phyloP scores from a whole-genome alignment of 306 rosid species.

The Lablab purpureus region DNA sequence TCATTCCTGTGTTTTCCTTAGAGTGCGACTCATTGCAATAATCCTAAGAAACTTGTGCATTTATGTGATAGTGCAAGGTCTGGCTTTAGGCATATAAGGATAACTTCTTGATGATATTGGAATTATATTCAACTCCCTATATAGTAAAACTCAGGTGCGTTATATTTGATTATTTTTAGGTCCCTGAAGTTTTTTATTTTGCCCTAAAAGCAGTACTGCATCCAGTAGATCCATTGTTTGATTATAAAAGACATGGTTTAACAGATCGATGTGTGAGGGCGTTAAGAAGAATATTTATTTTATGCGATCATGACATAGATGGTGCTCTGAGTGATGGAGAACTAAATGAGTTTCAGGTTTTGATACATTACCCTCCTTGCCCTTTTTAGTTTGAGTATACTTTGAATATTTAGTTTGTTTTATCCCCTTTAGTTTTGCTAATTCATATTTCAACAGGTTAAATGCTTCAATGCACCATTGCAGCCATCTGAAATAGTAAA shows the following conservation, averaged over 20 bases:
- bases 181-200: conserved; percentile 87
- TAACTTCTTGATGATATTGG: conserved; percentile 24
- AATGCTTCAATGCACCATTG: conserved; percentile 76
- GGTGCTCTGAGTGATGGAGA: conserved; percentile 81
- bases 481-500: conserved; percentile 68
- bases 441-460: conserved; percentile 57
- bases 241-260: conserved; percentile 71
- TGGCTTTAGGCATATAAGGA: conserved; percentile 32
- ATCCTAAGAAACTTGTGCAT: conserved; percentile 11
- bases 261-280: conserved; percentile 79
- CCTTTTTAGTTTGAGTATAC: conserved; percentile 11
- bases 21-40: neutral
- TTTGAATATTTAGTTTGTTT: conserved; percentile 32
- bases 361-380: neutral
- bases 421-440: conserved; percentile 24
- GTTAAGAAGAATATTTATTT: conserved; percentile 79
- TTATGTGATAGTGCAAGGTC: neutral
- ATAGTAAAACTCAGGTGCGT: conserved; percentile 34
- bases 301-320: conserved; percentile 85
- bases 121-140: conserved; percentile 29
- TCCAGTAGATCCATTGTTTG: conserved; percentile 86
- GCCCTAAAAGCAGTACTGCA: conserved; percentile 91
- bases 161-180: conserved; percentile 57
- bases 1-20: conserved; percentile 1
- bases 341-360: conserved; percentile 90